phyloP scores from a whole-genome alignment of 2,329 filamentous ascomycete genomes.

The Knufia petricola region DNA sequence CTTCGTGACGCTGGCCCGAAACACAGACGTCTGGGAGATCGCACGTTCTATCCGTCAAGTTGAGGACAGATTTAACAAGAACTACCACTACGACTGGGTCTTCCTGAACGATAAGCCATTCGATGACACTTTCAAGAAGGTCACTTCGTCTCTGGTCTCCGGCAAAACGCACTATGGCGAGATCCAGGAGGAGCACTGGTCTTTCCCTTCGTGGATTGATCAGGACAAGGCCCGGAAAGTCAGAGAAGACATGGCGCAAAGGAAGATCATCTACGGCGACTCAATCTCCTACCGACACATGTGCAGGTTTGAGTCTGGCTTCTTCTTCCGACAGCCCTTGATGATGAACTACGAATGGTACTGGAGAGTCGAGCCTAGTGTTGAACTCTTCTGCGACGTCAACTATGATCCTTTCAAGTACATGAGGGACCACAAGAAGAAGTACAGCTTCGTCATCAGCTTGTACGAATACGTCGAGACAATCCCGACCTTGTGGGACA shows the following conservation, averaged over 20 bases:
- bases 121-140: constrained; percentile 83
- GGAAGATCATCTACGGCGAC: constrained; percentile 97
- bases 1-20: constrained; percentile 90
- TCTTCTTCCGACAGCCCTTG: constrained; percentile 92
- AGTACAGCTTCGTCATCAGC: constrained; percentile 94
- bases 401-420: constrained; percentile 92
- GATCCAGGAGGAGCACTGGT: constrained; percentile 91
- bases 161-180: constrained; percentile 84
- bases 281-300: constrained; percentile 97
- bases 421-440: constrained; percentile 94
- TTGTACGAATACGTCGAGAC: constrained; percentile 95
- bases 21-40: constrained; percentile 92
- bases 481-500: constrained; percentile 92
- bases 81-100: constrained; percentile 98
- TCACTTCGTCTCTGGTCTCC: constrained; percentile 82
- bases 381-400: constrained; percentile 93
- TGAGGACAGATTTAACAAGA: constrained; percentile 94
- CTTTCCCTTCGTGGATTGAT: constrained; percentile 91
- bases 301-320: constrained; percentile 98
- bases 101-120: constrained; percentile 97
- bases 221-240: constrained; percentile 85
- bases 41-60: constrained; percentile 90
- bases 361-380: constrained; percentile 96
- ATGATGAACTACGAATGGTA: constrained; percentile 99
- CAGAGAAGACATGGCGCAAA: constrained; percentile 84